Conservation (phyloP, 768 basidiomycete genomes). For the Lyophyllum semitale region DNA sequence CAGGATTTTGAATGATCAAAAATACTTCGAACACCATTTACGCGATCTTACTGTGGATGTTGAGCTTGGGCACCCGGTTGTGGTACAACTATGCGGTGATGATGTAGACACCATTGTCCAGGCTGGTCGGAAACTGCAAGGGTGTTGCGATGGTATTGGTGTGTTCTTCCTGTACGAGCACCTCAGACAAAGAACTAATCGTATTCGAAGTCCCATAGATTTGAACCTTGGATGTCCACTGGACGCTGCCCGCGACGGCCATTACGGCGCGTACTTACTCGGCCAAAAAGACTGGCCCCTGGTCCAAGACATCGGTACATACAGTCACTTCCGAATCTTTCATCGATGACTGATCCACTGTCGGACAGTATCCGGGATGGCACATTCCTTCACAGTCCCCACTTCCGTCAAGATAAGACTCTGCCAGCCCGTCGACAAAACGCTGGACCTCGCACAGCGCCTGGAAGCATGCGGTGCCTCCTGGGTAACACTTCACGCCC, state of each 20-base stretch:
- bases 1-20: conserved; percentile 59
- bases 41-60: conserved; percentile 48
- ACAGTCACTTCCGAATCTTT: not conserved
- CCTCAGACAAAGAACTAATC: not conserved
- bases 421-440: conserved; percentile 55
- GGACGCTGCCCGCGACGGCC: conserved; percentile 62
- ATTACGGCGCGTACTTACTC: conserved; percentile 78
- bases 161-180: conserved; percentile 16
- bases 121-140: conserved; percentile 61
- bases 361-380: conserved; percentile 61
- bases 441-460: conserved; percentile 54
- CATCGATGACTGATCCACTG: not conserved
- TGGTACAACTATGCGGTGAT: conserved; percentile 77
- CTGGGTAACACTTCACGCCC: conserved; percentile 75
- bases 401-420: conserved; percentile 65
- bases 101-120: conserved; percentile 60
- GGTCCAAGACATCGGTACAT: conserved; percentile 62
- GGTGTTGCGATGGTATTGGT: conserved; percentile 74
- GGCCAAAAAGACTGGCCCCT: conserved; percentile 72
- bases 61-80: conserved; percentile 46
- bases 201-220: conserved; percentile 43
- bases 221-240: conserved; percentile 84
- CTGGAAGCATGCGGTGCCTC: conserved; percentile 69
- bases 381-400: conserved; percentile 62
- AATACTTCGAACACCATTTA: conserved; percentile 65